phyloP scores from a whole-genome alignment of 1,139 yeast genomes.

The Taphrina deformans region DNA sequence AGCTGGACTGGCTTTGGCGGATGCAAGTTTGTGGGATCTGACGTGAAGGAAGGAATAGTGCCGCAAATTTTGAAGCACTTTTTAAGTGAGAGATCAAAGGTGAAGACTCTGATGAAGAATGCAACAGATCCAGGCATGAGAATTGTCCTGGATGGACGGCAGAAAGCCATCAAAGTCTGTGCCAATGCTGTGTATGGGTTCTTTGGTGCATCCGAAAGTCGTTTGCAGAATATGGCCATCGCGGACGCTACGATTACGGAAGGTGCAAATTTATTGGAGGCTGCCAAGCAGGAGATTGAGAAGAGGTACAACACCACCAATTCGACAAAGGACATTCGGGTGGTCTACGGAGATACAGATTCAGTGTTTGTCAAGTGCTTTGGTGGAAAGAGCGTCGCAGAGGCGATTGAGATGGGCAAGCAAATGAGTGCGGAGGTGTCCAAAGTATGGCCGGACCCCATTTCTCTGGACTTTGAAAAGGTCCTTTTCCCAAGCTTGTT shows the following conservation, averaged over 20 bases:
- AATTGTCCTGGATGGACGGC: constrained; percentile 30
- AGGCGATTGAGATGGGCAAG: constrained; percentile 28
- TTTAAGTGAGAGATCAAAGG: constrained; percentile 22
- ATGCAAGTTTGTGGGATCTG: constrained; percentile 10
- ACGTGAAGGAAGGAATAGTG: constrained; percentile 26
- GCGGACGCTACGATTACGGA: constrained; percentile 29
- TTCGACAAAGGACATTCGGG: background rate
- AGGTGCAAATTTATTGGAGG: constrained; percentile 23
- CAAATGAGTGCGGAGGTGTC: constrained; percentile 17
- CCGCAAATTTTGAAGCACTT: constrained; percentile 29
- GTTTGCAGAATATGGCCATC: constrained; percentile 26
- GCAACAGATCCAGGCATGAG: constrained; percentile 16
- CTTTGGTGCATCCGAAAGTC: constrained; percentile 23
- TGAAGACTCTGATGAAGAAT: constrained; percentile 19
- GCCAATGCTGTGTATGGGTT: constrained; percentile 33
- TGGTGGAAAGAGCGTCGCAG: constrained; percentile 17
- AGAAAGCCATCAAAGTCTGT: constrained; percentile 29
- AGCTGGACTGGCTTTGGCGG: constrained; percentile 33
- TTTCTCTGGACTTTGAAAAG: constrained; percentile 29
- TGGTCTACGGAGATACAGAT: constrained; percentile 32
- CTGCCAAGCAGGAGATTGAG: constrained; percentile 31
- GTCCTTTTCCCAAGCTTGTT: constrained; percentile 29
- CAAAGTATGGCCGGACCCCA: constrained; percentile 28
- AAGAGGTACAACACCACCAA: constrained; percentile 4
- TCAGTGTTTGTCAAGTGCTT: constrained; percentile 15